Evolutionary conservation across 225 moss, liverwort and hornwort species (phyloP).

Genomic region (Straminergon stramineum): DNA sequence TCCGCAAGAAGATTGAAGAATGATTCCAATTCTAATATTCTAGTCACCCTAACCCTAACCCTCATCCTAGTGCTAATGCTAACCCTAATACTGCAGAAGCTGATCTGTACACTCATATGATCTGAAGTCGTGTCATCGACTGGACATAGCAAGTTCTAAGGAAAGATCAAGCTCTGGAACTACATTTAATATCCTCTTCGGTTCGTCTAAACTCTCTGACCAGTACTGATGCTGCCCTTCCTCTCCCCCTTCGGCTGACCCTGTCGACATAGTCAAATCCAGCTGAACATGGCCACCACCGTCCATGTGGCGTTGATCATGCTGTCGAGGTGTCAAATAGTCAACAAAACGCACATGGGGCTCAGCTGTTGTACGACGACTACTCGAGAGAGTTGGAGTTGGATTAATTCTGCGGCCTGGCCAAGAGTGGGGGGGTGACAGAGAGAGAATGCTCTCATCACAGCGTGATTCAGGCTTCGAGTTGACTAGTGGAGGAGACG

Average conservation of each 20-base stretch:
- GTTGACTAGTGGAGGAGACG: not conserved
- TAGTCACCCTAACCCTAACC: not conserved
- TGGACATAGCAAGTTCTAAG: conserved; percentile 32
- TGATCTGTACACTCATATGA: not conserved
- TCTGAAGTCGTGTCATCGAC: not conserved
- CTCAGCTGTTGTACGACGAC: not conserved
- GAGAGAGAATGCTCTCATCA: not conserved
- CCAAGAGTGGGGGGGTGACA: conserved; percentile 14
- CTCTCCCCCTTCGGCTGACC: not conserved
- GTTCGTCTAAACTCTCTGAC: not conserved
- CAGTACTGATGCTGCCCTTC: not conserved
- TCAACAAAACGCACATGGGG: conserved; percentile 24
- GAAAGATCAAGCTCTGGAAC: conserved; percentile 14
- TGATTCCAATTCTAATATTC: conserved; percentile 10
- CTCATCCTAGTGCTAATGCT: not conserved
- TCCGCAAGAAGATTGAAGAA: not conserved
- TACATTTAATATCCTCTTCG: not conserved
- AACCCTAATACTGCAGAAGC: not conserved
- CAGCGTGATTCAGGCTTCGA: not conserved
- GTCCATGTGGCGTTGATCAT: not conserved
- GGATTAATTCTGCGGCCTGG: not conserved
- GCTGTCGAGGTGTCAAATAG: conserved; percentile 11
- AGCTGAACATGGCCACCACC: not conserved
- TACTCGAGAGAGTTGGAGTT: not conserved
- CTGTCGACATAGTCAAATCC: conserved; percentile 38